Base-by-base conservation (phyloP, 805 yeast species). In the Yamadazyma kitorensis region DNA sequence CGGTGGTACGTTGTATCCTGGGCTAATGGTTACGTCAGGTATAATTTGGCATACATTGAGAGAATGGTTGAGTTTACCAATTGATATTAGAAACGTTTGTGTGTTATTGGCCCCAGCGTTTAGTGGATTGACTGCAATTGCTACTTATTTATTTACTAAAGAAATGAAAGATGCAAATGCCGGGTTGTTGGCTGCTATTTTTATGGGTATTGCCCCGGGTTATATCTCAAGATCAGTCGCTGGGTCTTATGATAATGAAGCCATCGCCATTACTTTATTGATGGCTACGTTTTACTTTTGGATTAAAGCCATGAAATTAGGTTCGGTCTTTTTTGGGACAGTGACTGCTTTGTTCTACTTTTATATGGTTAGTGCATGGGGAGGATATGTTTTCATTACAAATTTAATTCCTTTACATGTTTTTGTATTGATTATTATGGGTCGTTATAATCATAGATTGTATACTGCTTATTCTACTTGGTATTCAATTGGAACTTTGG, bases 351-450 rank as follows among this genome's bases (percentile, higher is more conserved):
- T 87, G 21, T 83, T 80, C 51, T 93, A 94, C 68, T 93, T 94
- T 64, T 93, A 93, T 72, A 93, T 93, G 99, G 99, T 93, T 33
- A 81, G 95, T 30, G 98, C 99, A 9, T 89, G 99, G 97, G 99
- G 99, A 70, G 99, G 99, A 17, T 93, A 93, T 57, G 99, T 94
- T 33, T 93, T 93, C 71, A 94, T 93, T 64, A 93, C 99, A 40
- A 93, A 93, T 67, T 79, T 94, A 72, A 87, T 93, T 51, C 98
- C 98, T 29, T 70, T 93, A 49, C 99, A 93, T 58, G 88, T 89
- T 17, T 89, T 93, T 54, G 89, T 87, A 31, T 70, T 93, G 55
- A 64, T 93, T 34, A 64, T 86, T 46, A 93, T 93, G 98, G 98
- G 98, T 33, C 82, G 98, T 54, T 93, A 88, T 62, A 76, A 76